Conservation (phyloP, 495 filamentous ascomycete genomes). For the Schizothecium vesticola region DNA sequence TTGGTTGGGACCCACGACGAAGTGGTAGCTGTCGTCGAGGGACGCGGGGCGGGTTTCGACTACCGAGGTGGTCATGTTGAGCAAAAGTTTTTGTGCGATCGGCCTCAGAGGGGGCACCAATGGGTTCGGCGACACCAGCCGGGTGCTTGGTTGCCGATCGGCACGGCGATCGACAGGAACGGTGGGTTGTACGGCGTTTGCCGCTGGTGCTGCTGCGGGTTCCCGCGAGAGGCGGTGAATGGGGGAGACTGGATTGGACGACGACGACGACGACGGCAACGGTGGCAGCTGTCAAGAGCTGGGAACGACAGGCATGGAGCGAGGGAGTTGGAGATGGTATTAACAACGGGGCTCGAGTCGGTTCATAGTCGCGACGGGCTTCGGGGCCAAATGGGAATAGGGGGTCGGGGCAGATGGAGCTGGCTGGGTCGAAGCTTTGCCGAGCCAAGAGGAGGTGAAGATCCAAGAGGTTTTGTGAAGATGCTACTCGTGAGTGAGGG, state of each 20-base stretch:
- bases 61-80: slow-evolving; percentile 19
- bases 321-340: neutral
- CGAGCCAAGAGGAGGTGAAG: neutral
- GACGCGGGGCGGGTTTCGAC: neutral
- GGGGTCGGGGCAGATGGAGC: neutral
- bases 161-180: slow-evolving; percentile 28
- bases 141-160: slow-evolving; percentile 16
- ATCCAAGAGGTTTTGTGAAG: too few species aligned
- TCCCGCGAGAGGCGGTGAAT: slow-evolving; percentile 12
- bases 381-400: neutral
- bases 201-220: slow-evolving; percentile 11
- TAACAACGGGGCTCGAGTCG: neutral
- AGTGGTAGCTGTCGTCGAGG: slow-evolving; percentile 22
- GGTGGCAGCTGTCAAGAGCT: neutral
- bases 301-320: neutral
- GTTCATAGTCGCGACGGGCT: neutral
- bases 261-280: neutral
- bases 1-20: slow-evolving; percentile 18
- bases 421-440: neutral
- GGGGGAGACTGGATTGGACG: neutral
- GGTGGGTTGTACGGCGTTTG: slow-evolving; percentile 11
- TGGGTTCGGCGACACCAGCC: neutral
- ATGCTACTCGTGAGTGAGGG: neutral
- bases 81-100: neutral
- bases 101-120: slow-evolving; percentile 4